These are phyloP conservation scores for Pichia exigua DNA, from an alignment of 805 yeast species.

Conservation along the genomic window DNA sequence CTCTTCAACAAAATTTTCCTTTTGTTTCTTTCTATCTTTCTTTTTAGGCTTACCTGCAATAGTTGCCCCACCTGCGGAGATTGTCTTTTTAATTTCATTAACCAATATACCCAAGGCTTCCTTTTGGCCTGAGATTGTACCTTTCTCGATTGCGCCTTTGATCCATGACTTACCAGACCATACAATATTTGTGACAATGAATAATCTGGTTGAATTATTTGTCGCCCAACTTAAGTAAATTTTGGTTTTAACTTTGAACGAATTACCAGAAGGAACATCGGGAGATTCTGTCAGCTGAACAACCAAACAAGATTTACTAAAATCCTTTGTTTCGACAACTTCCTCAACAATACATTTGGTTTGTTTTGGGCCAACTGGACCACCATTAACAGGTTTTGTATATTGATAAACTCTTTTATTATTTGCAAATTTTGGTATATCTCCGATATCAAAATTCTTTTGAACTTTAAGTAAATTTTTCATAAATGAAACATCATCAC, in stretches of 20 bases:
- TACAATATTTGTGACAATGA: slow-evolving; percentile 47
- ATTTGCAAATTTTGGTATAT: slow-evolving; percentile 33
- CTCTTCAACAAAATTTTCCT: slow-evolving; percentile 10
- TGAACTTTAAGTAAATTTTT: slow-evolving; percentile 45
- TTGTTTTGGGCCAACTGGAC: slow-evolving; percentile 71
- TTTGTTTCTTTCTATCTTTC: slow-evolving; percentile 4
- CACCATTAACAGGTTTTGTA: slow-evolving; percentile 55
- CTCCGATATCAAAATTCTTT: slow-evolving; percentile 53
- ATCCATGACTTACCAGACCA: slow-evolving; percentile 80
- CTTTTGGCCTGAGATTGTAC: slow-evolving; percentile 65
- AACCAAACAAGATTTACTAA: slow-evolving; percentile 39
- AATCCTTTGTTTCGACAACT: slow-evolving; percentile 44
- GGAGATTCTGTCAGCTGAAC: slow-evolving; percentile 61
- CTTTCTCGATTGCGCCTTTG: slow-evolving; percentile 67
- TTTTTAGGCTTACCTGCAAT: slow-evolving; percentile 17
- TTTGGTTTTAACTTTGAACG: slow-evolving; percentile 55
- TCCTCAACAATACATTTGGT: slow-evolving; percentile 62
- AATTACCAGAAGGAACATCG: slow-evolving; percentile 74
- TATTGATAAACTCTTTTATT: slow-evolving; percentile 45
- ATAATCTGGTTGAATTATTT: slow-evolving; percentile 44
- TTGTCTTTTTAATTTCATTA: slow-evolving; percentile 36
- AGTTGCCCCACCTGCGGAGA: slow-evolving; percentile 23
- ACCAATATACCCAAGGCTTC: slow-evolving; percentile 46
- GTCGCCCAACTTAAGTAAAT: slow-evolving; percentile 57
- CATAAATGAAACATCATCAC: slow-evolving; percentile 43